Evolutionary conservation across 345 rosid species (phyloP).

Genomic region (Gossypium turneri): DNA sequence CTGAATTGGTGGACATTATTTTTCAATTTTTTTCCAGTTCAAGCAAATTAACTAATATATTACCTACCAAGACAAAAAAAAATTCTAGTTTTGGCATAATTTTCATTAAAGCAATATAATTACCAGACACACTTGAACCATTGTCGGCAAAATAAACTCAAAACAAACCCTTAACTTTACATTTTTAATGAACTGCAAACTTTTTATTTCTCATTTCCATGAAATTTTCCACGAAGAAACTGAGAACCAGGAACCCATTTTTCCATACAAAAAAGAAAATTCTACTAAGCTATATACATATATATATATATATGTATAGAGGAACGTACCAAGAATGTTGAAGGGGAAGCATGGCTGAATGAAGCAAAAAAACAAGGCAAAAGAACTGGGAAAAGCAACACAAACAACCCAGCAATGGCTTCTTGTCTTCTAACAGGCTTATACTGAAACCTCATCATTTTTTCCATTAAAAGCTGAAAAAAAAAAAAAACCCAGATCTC

Average conservation of each 20-base stretch:
- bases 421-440: constrained; percentile 23
- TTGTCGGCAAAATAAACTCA: neutral
- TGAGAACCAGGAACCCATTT: constrained; percentile 11
- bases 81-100: constrained; percentile 3
- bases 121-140: constrained; percentile 7
- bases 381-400: constrained; percentile 40
- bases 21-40: constrained; percentile 2
- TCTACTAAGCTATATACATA: constrained; percentile 1
- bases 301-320: neutral
- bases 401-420: constrained; percentile 36
- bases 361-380: constrained; percentile 37
- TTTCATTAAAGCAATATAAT: constrained; percentile 11
- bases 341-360: constrained; percentile 48
- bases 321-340: constrained; percentile 39
- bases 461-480: constrained; percentile 10
- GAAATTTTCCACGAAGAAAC: neutral
- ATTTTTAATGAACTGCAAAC: constrained; percentile 6
- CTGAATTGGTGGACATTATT: neutral
- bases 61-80: constrained; percentile 1
- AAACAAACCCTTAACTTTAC: constrained; percentile 2
- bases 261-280: constrained; percentile 4
- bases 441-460: constrained; percentile 27
- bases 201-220: constrained; percentile 7
- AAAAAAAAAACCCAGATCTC: constrained; percentile 26
- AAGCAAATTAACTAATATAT: constrained; percentile 8